Conservation (phyloP, 805 yeast species). For the Candida incommunis region DNA sequence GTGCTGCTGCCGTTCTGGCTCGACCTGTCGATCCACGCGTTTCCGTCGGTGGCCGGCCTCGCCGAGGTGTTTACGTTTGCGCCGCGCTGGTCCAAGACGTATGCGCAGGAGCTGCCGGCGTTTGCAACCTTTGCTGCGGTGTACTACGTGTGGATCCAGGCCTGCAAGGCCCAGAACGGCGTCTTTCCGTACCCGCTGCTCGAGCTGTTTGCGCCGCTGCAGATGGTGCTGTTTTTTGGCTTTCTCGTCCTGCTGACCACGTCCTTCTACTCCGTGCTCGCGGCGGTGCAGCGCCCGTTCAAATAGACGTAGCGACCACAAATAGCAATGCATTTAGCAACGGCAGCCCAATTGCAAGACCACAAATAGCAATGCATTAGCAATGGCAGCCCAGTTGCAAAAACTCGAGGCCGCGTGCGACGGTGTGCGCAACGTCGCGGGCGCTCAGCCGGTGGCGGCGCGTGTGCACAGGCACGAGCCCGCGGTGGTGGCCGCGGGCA, state of each 20-base stretch:
- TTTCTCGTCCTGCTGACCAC: slow-evolving; percentile 11
- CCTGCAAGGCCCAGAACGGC: slow-evolving; percentile 15
- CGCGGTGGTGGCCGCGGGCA: slow-evolving; percentile 12
- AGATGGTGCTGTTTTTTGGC: slow-evolving; percentile 13
- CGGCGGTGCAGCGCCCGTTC: slow-evolving; percentile 9
- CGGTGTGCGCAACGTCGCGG: not conserved
- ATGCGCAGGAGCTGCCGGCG: slow-evolving; percentile 8
- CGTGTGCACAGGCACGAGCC: slow-evolving; percentile 11
- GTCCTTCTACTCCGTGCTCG: slow-evolving; percentile 10
- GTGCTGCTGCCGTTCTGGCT: slow-evolving; percentile 13
- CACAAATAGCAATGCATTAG: not conserved
- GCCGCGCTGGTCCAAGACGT: slow-evolving; percentile 14
- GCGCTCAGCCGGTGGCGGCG: slow-evolving; percentile 2
- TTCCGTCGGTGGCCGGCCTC: slow-evolving; percentile 16
- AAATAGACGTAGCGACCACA: not conserved
- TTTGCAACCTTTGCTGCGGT: slow-evolving; percentile 12
- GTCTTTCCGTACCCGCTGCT: slow-evolving; percentile 23
- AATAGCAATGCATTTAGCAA: not conserved
- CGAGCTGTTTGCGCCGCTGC: slow-evolving; percentile 9
- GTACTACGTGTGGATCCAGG: slow-evolving; percentile 23
- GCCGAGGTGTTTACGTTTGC: slow-evolving; percentile 15
- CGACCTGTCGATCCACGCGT: slow-evolving; percentile 18
- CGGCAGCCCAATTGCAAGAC: not conserved
- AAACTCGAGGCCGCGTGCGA: not conserved
- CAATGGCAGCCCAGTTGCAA: not conserved